Evolutionary conservation across 441 rosid genomes (phyloP).

Genomic region (Syzygium syzygioides): DNA sequence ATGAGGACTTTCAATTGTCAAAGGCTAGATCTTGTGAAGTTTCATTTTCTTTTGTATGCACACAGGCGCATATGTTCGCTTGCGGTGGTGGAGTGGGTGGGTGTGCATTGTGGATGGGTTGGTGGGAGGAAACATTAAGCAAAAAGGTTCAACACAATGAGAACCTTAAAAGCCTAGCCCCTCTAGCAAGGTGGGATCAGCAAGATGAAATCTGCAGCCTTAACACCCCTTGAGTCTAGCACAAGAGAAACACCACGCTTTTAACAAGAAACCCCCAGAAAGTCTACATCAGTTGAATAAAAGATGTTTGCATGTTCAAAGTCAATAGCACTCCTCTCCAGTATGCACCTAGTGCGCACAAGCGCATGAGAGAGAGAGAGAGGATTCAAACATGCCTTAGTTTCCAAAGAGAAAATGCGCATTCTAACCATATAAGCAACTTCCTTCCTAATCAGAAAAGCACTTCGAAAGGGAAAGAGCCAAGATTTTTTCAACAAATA

Average conservation of each 20-base stretch:
- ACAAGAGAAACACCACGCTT: background rate
- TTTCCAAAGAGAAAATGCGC: constrained; percentile 39
- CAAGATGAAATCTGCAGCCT: background rate
- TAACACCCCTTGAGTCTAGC: background rate
- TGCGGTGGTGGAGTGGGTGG: background rate
- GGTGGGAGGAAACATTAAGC: background rate
- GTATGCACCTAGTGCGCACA: background rate
- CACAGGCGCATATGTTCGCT: background rate
- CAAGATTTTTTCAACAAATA: background rate
- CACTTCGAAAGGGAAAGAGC: background rate
- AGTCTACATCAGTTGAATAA: background rate
- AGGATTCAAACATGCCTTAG: constrained; percentile 39
- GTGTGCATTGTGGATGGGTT: background rate
- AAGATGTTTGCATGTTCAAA: background rate
- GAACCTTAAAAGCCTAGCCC: background rate
- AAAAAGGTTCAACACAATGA: background rate
- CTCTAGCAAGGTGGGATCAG: background rate
- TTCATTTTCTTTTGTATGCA: background rate
- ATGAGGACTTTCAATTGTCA: background rate
- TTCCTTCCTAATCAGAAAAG: constrained; percentile 49
- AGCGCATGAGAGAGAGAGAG: background rate
- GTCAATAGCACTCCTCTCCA: background rate
- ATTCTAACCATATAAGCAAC: constrained; percentile 73
- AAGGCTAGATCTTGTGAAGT: background rate
- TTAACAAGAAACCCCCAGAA: background rate